Percentiles rank a stretch among this genome's conserved stretches.
Evolutionary conservation across 305 asterid genomes (phyloP).

Genomic region (Fraxinus nigra): DNA sequence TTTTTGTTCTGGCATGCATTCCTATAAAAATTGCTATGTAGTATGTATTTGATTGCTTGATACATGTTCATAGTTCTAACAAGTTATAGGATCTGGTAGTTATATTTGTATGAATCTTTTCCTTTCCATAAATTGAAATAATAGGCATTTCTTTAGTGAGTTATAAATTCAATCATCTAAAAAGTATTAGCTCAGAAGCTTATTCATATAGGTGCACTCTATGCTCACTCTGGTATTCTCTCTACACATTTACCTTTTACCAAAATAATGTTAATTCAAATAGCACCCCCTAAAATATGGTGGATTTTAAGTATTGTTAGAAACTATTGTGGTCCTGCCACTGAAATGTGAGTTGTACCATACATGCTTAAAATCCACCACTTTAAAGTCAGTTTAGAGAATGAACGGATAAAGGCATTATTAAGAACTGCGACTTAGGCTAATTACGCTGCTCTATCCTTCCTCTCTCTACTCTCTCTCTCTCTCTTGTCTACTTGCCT

Average conservation of each 20-base stretch:
- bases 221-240: not conserved
- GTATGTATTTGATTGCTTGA: not conserved
- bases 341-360: not conserved
- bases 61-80: not conserved
- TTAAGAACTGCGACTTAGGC: not conserved
- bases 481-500: not conserved
- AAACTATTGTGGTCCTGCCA: not conserved
- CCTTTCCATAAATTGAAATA: not conserved
- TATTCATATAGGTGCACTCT: not conserved
- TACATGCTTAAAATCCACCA: not conserved
- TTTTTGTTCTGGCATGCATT: not conserved
- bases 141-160: not conserved
- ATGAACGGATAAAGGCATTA: not conserved
- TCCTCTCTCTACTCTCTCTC: not conserved
- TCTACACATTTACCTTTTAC: not conserved
- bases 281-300: not conserved
- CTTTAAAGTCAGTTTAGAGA: not conserved
- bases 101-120: not conserved
- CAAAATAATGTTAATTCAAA: not conserved
- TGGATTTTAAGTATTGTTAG: not conserved
- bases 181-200: not conserved
- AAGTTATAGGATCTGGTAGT: not conserved
- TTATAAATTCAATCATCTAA: not conserved
- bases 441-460: not conserved
- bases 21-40: not conserved